Percentiles rank a stretch among this genome's conserved stretches.
phyloP scores from a whole-genome alignment of 108 stramenopile species.

The Fragilaria crotonensis region DNA sequence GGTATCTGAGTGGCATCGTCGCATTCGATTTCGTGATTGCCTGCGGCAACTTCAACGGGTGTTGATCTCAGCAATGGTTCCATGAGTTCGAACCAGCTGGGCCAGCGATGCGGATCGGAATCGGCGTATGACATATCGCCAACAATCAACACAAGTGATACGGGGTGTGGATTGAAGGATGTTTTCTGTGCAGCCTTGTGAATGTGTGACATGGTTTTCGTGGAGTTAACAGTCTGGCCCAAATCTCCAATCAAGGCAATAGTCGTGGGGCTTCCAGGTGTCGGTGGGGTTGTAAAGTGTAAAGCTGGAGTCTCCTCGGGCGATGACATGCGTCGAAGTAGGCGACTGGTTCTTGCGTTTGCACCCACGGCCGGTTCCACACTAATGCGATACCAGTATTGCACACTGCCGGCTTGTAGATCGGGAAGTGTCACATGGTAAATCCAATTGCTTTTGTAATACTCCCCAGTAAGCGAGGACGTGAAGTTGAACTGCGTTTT shows the following conservation, averaged over 20 bases:
- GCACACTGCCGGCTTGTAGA: conserved; percentile 22
- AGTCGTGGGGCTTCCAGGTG: conserved; percentile 24
- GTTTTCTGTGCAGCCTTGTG: conserved; percentile 8
- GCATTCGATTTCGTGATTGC: conserved; percentile 59
- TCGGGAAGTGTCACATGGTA: conserved; percentile 35
- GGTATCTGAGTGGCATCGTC: conserved; percentile 34
- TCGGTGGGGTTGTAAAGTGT: conserved; percentile 29
- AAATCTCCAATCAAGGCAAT: conserved; percentile 32
- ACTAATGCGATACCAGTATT: conserved; percentile 33
- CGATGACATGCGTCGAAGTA: not conserved
- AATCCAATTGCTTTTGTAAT: conserved; percentile 30
- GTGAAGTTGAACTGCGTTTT: conserved; percentile 16
- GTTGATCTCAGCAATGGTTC: conserved; percentile 34
- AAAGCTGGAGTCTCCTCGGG: conserved; percentile 10
- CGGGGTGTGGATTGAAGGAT: conserved; percentile 1
- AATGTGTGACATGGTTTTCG: conserved; percentile 40
- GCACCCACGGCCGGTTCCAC: conserved; percentile 1
- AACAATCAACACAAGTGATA: conserved; percentile 19
- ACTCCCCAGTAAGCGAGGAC: not conserved
- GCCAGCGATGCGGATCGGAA: conserved; percentile 67
- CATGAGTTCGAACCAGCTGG: conserved; percentile 60
- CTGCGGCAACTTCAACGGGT: conserved; percentile 57
- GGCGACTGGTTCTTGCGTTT: not conserved
- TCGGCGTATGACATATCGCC: conserved; percentile 77
- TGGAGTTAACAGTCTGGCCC: conserved; percentile 35